Evolutionary conservation across 1,139 yeast genomes (phyloP), one percentile per base, ranked within the genome.

Genomic region (Zygotorulaspora mrakii): DNA sequence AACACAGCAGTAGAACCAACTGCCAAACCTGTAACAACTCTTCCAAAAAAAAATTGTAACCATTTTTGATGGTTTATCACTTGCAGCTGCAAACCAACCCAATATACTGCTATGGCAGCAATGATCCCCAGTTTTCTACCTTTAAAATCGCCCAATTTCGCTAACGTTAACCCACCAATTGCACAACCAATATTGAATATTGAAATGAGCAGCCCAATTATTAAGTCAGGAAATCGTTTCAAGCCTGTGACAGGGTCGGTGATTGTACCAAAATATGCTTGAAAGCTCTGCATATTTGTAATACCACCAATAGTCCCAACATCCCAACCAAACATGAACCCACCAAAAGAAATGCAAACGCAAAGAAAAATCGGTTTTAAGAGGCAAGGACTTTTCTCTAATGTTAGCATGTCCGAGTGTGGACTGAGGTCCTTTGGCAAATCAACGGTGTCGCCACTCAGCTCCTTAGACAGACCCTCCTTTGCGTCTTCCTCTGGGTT

Each of bases 261-360:
- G 32, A 61, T 33, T 40, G 67, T 64, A 41, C 79, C 85, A 53
- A 76, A 80, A 38, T 70, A 64, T 14, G 53, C 38, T 47, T 64
- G 61, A 60, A 78, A 81, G 35, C 76, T 70, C 6, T 69, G 54
- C 74, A 79, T 71, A 55, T 77, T 77, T 21, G 80, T 71, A 43
- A 80, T 68, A 23, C 86, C 86, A 31, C 86, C 83, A 53, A 81
- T 73, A 34, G 83, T 79, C 41, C 88, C 88, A 39, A 83, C 78
- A 64, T 82, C 89, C 69, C 78, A 81, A 23, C 89, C 89, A 54
- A 79, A 79, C 11, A 79, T 74, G 46, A 79, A 76, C 3, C 88
- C 89, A 31, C 84, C 81, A 47, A 78, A 71, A 3, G 86, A 76
- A 6, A 61, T 54, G 1, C 51, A 38, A 6, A 55, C 33, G 42